phyloP scores from a whole-genome alignment of 768 basidiomycete species.

The Asterophora parasitica region DNA sequence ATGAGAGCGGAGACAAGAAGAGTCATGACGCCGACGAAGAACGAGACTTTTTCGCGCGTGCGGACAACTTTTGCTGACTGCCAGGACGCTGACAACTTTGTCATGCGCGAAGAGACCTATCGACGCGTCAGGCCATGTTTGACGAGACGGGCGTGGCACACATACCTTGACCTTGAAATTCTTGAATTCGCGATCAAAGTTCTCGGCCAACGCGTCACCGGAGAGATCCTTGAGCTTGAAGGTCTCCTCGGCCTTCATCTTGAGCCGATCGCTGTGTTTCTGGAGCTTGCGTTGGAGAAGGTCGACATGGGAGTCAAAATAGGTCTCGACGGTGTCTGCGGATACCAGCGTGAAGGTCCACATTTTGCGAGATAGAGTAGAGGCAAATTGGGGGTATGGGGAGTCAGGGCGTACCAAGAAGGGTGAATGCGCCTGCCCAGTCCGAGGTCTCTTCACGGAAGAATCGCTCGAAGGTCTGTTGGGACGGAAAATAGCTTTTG shows the following conservation, averaged over 20 bases:
- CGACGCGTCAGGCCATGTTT: constrained; percentile 5
- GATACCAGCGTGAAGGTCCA: constrained; percentile 18
- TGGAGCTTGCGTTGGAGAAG: constrained; percentile 79
- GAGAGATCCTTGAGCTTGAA: constrained; percentile 65
- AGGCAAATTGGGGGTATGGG: too few relatives aligned
- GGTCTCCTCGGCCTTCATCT: constrained; percentile 75
- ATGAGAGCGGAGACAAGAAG: constrained; percentile 79
- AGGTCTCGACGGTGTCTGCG: constrained; percentile 90
- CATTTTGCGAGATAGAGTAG: constrained; percentile 16
- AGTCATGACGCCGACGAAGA: constrained; percentile 92
- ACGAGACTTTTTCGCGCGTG: constrained; percentile 81
- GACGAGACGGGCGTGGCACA: not conserved
- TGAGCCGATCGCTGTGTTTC: constrained; percentile 81
- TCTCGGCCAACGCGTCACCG: constrained; percentile 64
- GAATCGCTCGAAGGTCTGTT: constrained; percentile 61
- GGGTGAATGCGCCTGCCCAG: constrained; percentile 78
- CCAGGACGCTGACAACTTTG: constrained; percentile 78
- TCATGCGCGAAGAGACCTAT: constrained; percentile 78
- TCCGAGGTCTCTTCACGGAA: constrained; percentile 70
- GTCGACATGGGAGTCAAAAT: constrained; percentile 87
- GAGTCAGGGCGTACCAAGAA: constrained; percentile 57
- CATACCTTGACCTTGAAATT: constrained; percentile 80
- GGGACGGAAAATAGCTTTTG: constrained; percentile 57
- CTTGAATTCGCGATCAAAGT: constrained; percentile 82
- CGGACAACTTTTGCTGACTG: constrained; percentile 86